phyloP scores from a whole-genome alignment of 768 basidiomycete genomes.

The Trametopsis cervina region DNA sequence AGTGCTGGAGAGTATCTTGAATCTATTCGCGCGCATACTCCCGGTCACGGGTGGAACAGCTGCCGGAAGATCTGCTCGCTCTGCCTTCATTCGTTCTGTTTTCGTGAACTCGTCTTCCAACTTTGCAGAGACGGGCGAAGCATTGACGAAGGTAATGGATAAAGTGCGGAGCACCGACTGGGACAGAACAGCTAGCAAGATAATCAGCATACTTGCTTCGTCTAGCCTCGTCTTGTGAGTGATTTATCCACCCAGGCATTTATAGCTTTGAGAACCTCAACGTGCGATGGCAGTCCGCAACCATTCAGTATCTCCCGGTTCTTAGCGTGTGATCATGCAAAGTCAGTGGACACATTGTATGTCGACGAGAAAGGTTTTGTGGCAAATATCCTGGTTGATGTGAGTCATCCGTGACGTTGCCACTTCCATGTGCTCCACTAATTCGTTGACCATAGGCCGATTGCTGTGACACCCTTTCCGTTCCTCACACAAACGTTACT shows the following conservation, averaged over 20 bases:
- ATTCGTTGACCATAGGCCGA: conserved; percentile 29
- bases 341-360: conserved; percentile 39
- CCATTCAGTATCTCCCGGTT: conserved; percentile 43
- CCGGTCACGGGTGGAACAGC: conserved; percentile 34
- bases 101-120: conserved; percentile 28
- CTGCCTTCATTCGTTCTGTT: conserved; percentile 44
- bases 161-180: conserved; percentile 39
- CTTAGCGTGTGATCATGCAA: conserved; percentile 29
- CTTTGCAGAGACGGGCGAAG: conserved; percentile 29
- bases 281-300: conserved; percentile 41
- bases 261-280: background rate
- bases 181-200: conserved; percentile 42
- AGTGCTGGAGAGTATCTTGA: conserved; percentile 48
- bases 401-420: no score
- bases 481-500: conserved; percentile 33
- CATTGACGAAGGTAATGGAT: conserved; percentile 36
- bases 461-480: conserved; percentile 43
- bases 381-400: conserved; percentile 37
- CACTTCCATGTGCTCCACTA: background rate
- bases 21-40: conserved; percentile 49
- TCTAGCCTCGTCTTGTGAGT: conserved; percentile 44
- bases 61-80: conserved; percentile 31
- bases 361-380: conserved; percentile 44
- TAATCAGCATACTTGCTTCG: conserved; percentile 40
- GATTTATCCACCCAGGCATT: background rate